Conservation (phyloP, 768 basidiomycete genomes). For the Pulveroboletus sp. region DNA sequence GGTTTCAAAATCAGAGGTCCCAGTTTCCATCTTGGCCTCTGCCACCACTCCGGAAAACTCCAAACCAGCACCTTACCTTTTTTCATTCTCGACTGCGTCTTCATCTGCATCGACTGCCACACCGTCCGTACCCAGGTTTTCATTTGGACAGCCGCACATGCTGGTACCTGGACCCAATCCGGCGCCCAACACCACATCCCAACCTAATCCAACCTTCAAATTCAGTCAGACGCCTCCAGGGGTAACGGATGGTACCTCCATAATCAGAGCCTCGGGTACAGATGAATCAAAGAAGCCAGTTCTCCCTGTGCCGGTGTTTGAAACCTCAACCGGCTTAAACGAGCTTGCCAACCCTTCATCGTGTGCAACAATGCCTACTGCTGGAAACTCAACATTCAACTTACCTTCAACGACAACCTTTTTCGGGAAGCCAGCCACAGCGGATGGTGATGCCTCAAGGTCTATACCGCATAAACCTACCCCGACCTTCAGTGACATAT, state of each 20-base stretch:
- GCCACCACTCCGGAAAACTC: conserved; percentile 1
- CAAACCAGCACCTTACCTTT: conserved; percentile 17
- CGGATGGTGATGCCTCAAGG: conserved; percentile 20
- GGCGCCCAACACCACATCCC: conserved; percentile 7
- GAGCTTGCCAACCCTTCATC: conserved; percentile 23
- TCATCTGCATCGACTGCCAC: conserved; percentile 7
- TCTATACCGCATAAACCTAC: conserved; percentile 18
- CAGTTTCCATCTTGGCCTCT: not conserved
- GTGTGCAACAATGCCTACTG: conserved; percentile 14
- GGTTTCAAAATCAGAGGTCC: conserved; percentile 6
- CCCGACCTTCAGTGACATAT: conserved; percentile 14
- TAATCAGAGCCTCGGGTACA: conserved; percentile 10
- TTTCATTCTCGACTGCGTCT: conserved; percentile 19
- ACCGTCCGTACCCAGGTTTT: conserved; percentile 21
- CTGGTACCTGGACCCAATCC: conserved; percentile 5
- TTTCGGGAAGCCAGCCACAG: conserved; percentile 12
- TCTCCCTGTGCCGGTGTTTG: conserved; percentile 20
- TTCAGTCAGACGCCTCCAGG: conserved; percentile 22
- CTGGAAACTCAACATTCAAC: conserved; percentile 19
- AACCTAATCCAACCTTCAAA: conserved; percentile 20
- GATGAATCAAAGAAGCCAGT: conserved; percentile 26
- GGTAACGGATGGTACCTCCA: conserved; percentile 22
- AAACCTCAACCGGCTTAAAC: conserved; percentile 15
- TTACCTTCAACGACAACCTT: conserved; percentile 13
- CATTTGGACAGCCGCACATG: conserved; percentile 21